These are phyloP conservation scores for Aspergillus homomorphus DNA, from an alignment of 495 filamentous ascomycete genomes.

Conservation along the genomic window DNA sequence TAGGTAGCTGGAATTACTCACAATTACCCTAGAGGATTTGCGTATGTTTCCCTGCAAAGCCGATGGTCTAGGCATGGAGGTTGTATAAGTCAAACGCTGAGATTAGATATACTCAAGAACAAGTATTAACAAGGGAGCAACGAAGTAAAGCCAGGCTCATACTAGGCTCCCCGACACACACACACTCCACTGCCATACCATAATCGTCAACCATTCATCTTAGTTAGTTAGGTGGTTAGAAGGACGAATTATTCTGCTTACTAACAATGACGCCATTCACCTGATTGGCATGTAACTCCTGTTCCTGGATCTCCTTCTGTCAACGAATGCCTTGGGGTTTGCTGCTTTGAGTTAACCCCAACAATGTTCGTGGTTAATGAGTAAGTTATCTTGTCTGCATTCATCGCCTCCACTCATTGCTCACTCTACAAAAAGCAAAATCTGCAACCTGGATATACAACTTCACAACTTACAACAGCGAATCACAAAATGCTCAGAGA, in stretches of 20 bases:
- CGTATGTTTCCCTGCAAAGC: too few relatives aligned
- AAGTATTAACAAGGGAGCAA: too few relatives aligned
- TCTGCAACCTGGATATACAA: constrained; percentile 72
- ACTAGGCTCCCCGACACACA: too few relatives aligned
- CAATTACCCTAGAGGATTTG: too few relatives aligned
- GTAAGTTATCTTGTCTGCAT: constrained; percentile 42
- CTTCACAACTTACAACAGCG: constrained; percentile 71
- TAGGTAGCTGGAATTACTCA: too few relatives aligned
- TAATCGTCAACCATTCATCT: too few relatives aligned
- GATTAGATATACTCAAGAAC: too few relatives aligned
- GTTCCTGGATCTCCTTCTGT: background rate
- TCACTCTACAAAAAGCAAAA: constrained; percentile 58
- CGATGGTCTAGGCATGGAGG: too few relatives aligned
- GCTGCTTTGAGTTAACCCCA: background rate
- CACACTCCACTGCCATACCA: too few relatives aligned
- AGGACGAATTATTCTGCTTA: background rate
- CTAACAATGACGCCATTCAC: background rate
- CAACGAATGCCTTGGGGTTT: background rate
- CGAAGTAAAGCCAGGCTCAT: too few relatives aligned
- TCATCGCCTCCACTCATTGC: background rate
- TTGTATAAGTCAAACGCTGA: too few relatives aligned
- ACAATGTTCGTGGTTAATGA: constrained; percentile 66
- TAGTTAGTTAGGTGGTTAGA: too few relatives aligned
- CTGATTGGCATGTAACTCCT: background rate
- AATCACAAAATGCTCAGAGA: constrained; percentile 15